Evolutionary conservation across 768 basidiomycete genomes (phyloP), one percentile per base, ranked within the genome.

Genomic region (Trametes cinnabarina): DNA sequence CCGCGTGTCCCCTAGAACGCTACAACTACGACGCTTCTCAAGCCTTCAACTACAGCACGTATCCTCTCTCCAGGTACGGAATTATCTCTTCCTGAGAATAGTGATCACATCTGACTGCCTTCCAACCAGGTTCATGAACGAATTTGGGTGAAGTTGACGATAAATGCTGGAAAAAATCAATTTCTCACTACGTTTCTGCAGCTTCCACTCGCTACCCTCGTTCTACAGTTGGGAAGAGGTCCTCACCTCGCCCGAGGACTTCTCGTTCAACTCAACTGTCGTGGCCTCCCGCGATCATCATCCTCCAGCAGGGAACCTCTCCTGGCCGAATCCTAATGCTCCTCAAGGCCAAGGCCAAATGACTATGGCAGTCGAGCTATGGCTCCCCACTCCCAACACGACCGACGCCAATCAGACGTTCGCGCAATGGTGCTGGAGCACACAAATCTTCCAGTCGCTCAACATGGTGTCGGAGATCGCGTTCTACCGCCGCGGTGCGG

Each of bases 151-250:
- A 20, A 58, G 40, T 2, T 25, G 3, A 22, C 12, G 22, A 12
- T 26, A 3, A 14, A 22, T 5, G 15, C 15, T 22, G 25, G 1
- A 20, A 22, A 22, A 8, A 9, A 23, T 32, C 41, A 49, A 17
- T 25, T 10, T 23, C 20, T 22, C 22, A n/a, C 2, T 22, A 11
- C 43, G 6, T 4, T 11, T 8, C 10, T 22, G n/a, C 35, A 82
- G 82, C 10, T 84, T 83, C 69, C 83, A 84, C 66, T 84, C 83
- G 0, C 82, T 83, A 79, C 83, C 83, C 4, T 84, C 82, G 0
- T 81, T 84, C 69, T 84, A 82, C 59, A 78, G 72, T 50, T 85
- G 83, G 83, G 75, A 83, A 63, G 81, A 84, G 63, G 83, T 81
- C 1, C 76, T 84, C 4, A 62, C 68, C 20, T 75, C 76, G 3